These are phyloP conservation scores for Avena sativa DNA, from an alignment of 176 grass and related monocot species.

Conservation along the genomic window DNA sequence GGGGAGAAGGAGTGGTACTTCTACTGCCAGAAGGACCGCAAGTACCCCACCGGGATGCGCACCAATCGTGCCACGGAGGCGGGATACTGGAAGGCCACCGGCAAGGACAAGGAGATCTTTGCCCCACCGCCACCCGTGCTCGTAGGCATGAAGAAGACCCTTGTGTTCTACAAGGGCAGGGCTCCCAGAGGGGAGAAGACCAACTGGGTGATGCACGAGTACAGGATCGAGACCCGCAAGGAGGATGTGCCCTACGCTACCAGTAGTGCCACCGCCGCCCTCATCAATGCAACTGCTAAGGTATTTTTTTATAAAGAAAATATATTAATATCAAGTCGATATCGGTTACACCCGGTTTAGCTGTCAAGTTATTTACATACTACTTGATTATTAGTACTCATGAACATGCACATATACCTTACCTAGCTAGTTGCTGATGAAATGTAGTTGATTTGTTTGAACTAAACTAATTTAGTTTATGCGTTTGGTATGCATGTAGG, in stretches of 20 bases:
- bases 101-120: conserved; percentile 61
- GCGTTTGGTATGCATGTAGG: conserved; percentile 23
- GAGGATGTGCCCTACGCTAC: too few relatives aligned
- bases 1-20: conserved; percentile 64
- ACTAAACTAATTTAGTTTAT: not conserved
- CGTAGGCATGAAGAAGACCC: conserved; percentile 64
- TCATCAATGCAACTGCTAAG: too few relatives aligned
- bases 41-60: conserved; percentile 59
- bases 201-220: conserved; percentile 66
- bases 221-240: conserved; percentile 35
- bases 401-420: too few relatives aligned
- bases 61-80: conserved; percentile 47
- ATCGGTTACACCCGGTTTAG: too few relatives aligned
- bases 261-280: too few relatives aligned
- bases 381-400: too few relatives aligned
- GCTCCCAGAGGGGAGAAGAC: conserved; percentile 56
- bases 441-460: not conserved
- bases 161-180: conserved; percentile 58
- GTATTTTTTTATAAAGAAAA: too few relatives aligned
- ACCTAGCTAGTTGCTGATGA: too few relatives aligned
- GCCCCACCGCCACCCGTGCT: not conserved
- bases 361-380: too few relatives aligned
- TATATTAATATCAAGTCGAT: too few relatives aligned
- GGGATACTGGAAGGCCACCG: conserved; percentile 65
- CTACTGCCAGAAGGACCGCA: conserved; percentile 53